Base-by-base conservation (phyloP, 1,139 yeast genomes). In the Hansenula sp. region DNA sequence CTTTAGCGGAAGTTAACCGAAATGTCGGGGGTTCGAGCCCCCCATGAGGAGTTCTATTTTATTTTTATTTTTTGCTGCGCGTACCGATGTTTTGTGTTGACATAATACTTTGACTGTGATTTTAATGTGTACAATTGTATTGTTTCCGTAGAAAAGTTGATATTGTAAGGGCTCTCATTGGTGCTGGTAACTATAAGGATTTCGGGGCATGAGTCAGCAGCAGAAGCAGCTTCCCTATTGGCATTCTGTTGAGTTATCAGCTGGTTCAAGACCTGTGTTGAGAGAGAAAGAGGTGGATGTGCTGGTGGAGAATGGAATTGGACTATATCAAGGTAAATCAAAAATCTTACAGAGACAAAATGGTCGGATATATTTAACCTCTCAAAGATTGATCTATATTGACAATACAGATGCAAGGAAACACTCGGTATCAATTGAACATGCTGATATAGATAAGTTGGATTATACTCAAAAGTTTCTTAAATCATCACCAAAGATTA, bases 291-390 rank as follows among this genome's bases (percentile, higher is more conserved):
- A 77, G 55, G 58, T 63, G 17, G 76, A 74, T 48, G 58, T 74
- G 4, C 57, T 71, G 16, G 74, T 82, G 4, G 74, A 73, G 40
- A 81, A 80, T 49, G 66, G 71, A 40, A 73, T 84, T 3, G 94
- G 94, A 0, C 59, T 86, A 6, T 86, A 85, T 58, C 88, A 81
- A 54, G 93, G 90, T 19, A 78, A 78, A 46, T 70, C 70, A 54
- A 87, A 87, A 65, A 76, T 87, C 18, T 43, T 67, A 2, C 70
- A 76, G 29, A 77, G 82, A 47, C 96, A 88, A 58, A 68, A 75
- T 50, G 98, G 98, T 0, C 68, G 96, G 34, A 58, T 86, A 0
- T 91, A 90, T 58, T 66, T 93, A 39, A 90, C 98, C 0, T 78
- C 81, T 37, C 74, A 72, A 46, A 67, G 98, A 40, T 63, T 93